Base-by-base conservation (phyloP, 2,329 filamentous ascomycete genomes). In the Fusarium brachygibbosum region DNA sequence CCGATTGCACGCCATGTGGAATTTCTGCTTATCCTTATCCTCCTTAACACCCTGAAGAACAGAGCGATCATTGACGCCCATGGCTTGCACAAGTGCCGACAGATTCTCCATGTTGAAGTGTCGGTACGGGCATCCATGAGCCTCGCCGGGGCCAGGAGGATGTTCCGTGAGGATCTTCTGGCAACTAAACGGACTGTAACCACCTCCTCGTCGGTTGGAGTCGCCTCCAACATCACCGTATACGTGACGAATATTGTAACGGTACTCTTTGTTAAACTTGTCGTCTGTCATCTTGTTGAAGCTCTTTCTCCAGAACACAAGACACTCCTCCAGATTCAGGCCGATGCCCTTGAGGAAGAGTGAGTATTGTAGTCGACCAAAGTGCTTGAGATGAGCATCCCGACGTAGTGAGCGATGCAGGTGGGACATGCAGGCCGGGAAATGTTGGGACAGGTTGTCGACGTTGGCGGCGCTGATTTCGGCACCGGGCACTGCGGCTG, bases 211-310 rank as follows among this genome's bases (percentile, higher is more conserved):
- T 32, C 95, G 88, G 77, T 97, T 98, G 21, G 90, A 86, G 79
- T 98, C 95, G 60, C 95, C 95, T 56, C 96, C 96, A 1, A 98
- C 96, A 75, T 98, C 95, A 70, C 96, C 96, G 78, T 98, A 99
- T 1, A 86, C 81, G 85, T 99, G 95, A n/a, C 94, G 92, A 60
- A 98, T 88, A 78, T 99, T 98, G 86, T 99, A 99, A 44, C 92
- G 88, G 82, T 99, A 98, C 77, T 98, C 94, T 77, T 98, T 98
- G 81, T 97, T 97, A 86, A 98, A 99, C 35, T 91, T 91, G 75
- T 98, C 95, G 75, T 98, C 96, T 1, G 93, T 94, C 69, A 97
- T 89, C 71, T 93, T 91, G 77, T 89, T 90, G 86, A 99, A 98
- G 29, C 87, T 85, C 66, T 89, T 87, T 13, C 96, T 90, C 96